Evolutionary conservation across 148 eudicot genomes (phyloP), one percentile per base, ranked within the genome.

Genomic region (Rhododendron henanense): DNA sequence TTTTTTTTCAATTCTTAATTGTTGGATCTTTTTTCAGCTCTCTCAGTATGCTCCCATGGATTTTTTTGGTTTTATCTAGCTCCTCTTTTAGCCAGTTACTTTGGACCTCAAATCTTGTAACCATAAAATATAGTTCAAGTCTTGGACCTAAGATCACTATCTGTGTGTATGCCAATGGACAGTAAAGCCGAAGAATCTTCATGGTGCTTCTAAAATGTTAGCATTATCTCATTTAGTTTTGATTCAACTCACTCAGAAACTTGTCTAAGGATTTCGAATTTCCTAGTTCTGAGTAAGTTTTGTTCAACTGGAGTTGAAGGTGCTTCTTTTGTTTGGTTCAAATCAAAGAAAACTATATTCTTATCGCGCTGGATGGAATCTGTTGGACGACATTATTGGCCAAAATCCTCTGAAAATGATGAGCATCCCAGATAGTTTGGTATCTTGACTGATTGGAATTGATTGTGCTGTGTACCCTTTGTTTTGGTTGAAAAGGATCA

Each of bases 401-500:
- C 7, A 33, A 71, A 31, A 71, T 71, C 76, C 76, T 71, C 76
- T 3, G 9, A 71, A 71, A 71, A 31, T 31, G 76, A 71, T 15
- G 75, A 69, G 75, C 39, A 71, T 31, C 76, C 6, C 4, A 35
- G 41, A 71, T 16, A 1, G 76, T 71, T 71, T 5, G 19, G 7
- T 71, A 28, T 33, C 33, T 33, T 71, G 6, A 71, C 37, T 4
- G 76, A 71, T 31, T 15, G 39, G 76, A 71, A 33, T 31, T 15
- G 19, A 31, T 71, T 31, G 35, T 31, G 76, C 21, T 71, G 19
- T 13, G 15, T 31, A 4, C 41, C 76, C 31, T 67, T 31, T 71
- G 81, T 78, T 77, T 65, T 69, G 75, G 6, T 78, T 47, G 81
- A 44, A 45, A 78, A 9, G 37, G 75, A 69, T 69, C 75, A 69